Percentiles rank a stretch among this genome's conserved stretches.
Evolutionary conservation across 2,329 filamentous ascomycete genomes (phyloP).

Genomic region (Aspergillus calidoustus): DNA sequence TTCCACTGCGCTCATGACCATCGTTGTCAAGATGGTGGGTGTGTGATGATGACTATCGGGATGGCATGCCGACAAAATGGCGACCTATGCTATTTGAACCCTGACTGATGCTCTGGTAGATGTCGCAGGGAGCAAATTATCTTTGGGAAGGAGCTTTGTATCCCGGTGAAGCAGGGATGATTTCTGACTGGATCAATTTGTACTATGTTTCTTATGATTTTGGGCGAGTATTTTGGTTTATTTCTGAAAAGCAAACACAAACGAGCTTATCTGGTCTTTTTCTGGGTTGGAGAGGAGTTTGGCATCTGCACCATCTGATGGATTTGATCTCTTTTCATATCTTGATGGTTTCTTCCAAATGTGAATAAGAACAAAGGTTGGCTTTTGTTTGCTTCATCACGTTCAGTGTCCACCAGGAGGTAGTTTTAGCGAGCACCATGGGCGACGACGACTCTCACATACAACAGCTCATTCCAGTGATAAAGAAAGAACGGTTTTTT

Average conservation of each 20-base stretch:
- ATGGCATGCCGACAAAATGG: background rate
- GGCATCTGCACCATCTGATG: no score
- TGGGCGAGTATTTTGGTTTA: background rate
- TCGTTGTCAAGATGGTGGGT: background rate
- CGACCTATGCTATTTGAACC: background rate
- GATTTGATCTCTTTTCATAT: background rate
- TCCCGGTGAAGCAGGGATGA: background rate
- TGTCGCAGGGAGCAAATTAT: conserved; percentile 11
- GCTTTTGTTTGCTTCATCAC: background rate
- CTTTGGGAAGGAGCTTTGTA: conserved; percentile 7
- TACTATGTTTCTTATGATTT: background rate
- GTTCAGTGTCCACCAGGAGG: background rate
- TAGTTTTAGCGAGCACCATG: background rate
- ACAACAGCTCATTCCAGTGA: background rate
- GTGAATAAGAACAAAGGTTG: background rate
- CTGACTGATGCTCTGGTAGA: conserved; percentile 15
- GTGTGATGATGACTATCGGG: background rate
- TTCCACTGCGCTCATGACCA: background rate
- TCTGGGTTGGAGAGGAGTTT: no score
- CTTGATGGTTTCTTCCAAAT: background rate
- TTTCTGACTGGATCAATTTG: background rate
- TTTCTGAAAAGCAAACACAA: no score
- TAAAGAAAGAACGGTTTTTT: background rate
- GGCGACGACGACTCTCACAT: no score
- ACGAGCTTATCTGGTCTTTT: no score